Evolutionary conservation across 805 yeast genomes (phyloP).

Genomic region (Millerago galiae): DNA sequence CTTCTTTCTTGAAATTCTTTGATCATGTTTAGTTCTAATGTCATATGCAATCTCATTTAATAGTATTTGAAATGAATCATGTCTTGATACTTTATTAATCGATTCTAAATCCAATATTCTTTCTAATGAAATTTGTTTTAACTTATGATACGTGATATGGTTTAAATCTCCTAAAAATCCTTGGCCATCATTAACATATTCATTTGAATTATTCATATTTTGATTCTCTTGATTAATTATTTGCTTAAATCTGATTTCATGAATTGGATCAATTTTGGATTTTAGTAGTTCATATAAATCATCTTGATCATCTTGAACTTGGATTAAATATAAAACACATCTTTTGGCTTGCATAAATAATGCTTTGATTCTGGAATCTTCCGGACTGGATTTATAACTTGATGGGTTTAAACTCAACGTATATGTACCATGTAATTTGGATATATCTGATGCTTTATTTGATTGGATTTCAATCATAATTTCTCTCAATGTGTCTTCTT

Average conservation of each 20-base stretch:
- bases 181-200: slow-evolving; percentile 35
- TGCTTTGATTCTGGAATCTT: slow-evolving; percentile 52
- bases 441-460: slow-evolving; percentile 37
- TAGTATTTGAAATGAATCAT: slow-evolving; percentile 69
- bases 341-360: slow-evolving; percentile 74
- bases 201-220: slow-evolving; percentile 31
- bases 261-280: slow-evolving; percentile 57
- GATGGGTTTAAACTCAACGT: slow-evolving; percentile 56
- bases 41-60: slow-evolving; percentile 82
- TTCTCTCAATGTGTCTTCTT: slow-evolving; percentile 49
- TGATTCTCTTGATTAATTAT: slow-evolving; percentile 45
- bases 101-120: slow-evolving; percentile 70
- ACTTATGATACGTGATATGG: slow-evolving; percentile 53
- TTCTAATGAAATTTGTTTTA: slow-evolving; percentile 72
- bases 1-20: slow-evolving; percentile 38
- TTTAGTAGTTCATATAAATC: slow-evolving; percentile 64
- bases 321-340: slow-evolving; percentile 72
- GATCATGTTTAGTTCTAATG: slow-evolving; percentile 51
- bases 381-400: slow-evolving; percentile 35
- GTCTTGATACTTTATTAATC: slow-evolving; percentile 55
- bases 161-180: slow-evolving; percentile 46
- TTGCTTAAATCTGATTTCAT: slow-evolving; percentile 58
- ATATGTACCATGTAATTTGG: slow-evolving; percentile 45
- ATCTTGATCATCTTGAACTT: slow-evolving; percentile 65
- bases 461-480: slow-evolving; percentile 37